Evolutionary conservation across 208 protist species (phyloP), one percentile per base, ranked within the genome.

Genomic region (Zelonia costaricensis): DNA sequence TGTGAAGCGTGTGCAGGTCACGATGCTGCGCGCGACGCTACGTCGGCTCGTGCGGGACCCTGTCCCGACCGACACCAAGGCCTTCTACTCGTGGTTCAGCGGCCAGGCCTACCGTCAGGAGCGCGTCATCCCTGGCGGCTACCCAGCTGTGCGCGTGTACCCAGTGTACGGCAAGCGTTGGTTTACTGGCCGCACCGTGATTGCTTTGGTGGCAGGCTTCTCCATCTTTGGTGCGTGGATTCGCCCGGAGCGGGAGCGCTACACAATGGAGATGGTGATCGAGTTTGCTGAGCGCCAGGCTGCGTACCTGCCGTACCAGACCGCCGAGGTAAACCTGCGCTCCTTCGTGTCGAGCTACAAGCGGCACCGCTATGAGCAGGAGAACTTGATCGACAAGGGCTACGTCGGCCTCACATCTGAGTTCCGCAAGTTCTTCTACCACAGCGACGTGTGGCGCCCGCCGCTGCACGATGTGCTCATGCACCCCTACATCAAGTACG

Each of bases 351-450:
- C 84, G 2, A 76, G 73, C 28, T 96, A 96, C 78, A 93, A 93
- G 65, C 87, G 91, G 12, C 74, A 94, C 78, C 75, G 84, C 39
- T 94, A 91, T 60, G 91, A 96, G 63, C 81, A 89, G 75, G 91
- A 96, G 58, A 88, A 87, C 65, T 61, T 96, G 48, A 83, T 96
- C 44, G 88, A 96, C 62, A 93, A 96, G 75, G 91, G 91, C 30
- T 94, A 82, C 64, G 87, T 96, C 5, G 91, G 91, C n/a, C 73
- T 96, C 38, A 96, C 87, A 10, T 88, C 80, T 3, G 87, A 96
- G 72, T 94, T 94, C 71, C 73, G 91, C 16, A 96, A 96, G 72
- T 96, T 96, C 72, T 96, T 96, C 70, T 96, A 96, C 71, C 91
- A 96, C 74, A 84, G 86, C 49, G 91, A 96, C 49, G 91, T 96